A percentile compares a stretch with the other conserved stretches of the same genome.
phyloP scores from a whole-genome alignment of 805 yeast genomes.

The Wickerhamiella spandovensis region DNA sequence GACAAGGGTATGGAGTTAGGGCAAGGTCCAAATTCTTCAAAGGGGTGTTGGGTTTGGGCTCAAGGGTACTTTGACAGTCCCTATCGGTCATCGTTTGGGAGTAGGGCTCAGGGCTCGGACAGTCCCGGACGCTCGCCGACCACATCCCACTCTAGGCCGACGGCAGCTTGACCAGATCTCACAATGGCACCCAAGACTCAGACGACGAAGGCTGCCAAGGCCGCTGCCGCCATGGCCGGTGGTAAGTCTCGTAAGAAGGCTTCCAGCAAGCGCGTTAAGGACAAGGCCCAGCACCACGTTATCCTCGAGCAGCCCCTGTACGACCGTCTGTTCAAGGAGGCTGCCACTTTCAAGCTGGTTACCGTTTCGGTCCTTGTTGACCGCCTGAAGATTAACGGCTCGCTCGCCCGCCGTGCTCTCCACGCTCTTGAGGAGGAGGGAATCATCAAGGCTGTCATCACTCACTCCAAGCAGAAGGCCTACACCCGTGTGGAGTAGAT shows the following conservation, averaged over 20 bases:
- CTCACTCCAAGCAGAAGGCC: slow-evolving; percentile 93
- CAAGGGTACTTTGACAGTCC: too few relatives aligned
- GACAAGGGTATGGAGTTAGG: too few relatives aligned
- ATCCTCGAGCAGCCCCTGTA: slow-evolving; percentile 95
- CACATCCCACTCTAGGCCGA: neutral
- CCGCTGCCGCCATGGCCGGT: slow-evolving; percentile 99
- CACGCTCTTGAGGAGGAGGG: slow-evolving; percentile 92
- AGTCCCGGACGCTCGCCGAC: neutral
- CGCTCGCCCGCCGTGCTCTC: slow-evolving; percentile 96
- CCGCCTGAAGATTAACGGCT: slow-evolving; percentile 98
- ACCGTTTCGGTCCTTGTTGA: slow-evolving; percentile 97
- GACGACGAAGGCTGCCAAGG: slow-evolving; percentile 98
- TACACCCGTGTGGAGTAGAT: slow-evolving; percentile 37
- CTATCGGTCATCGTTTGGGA: too few relatives aligned
- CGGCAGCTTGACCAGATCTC: slow-evolving; percentile 7
- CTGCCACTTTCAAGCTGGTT: slow-evolving; percentile 96
- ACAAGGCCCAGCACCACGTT: slow-evolving; percentile 98
- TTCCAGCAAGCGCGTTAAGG: slow-evolving; percentile 99
- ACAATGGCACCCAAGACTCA: slow-evolving; percentile 98
- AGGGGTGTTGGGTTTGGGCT: too few relatives aligned
- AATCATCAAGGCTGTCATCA: slow-evolving; percentile 82
- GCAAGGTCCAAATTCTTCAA: too few relatives aligned
- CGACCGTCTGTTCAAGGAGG: slow-evolving; percentile 99
- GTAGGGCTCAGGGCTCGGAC: slow-evolving; percentile 3
- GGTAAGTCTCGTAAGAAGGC: slow-evolving; percentile 99